Base-by-base conservation (phyloP, 1,284 basidiomycete genomes). In the Phenoliferia sp. region DNA sequence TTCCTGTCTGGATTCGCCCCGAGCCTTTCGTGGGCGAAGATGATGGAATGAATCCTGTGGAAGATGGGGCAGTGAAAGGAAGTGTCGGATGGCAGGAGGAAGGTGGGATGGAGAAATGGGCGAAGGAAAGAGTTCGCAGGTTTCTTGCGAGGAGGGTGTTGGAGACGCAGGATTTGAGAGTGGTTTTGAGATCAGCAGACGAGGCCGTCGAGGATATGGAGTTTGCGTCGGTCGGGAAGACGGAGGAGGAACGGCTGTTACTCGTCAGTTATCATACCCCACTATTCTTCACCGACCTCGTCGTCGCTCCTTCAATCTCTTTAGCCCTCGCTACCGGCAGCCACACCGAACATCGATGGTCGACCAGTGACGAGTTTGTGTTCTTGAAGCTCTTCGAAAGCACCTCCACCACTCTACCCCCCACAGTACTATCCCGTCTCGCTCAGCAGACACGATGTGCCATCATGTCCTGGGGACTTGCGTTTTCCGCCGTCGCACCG, bases 1-100 rank as follows among this genome's bases (percentile, higher is more conserved):
- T 90, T 6, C 82, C 84, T 65, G 84, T 89, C 0, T 89, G 84
- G 71, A 81, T 85, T 17, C 80, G 88, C 4, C 89, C 89, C 0
- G 88, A 90, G 68, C 86, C 86, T 2, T 73, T 80, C 22, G 82
- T 82, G n/a, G 61, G 76, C 65, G 50, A 71, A 69, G 67, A 66
- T 66, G 70, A 70, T 35, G 73, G 72, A 19, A 36, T 72, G 56
- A 74, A 75, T 62, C 71, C 69, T 22, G 65, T 70, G 29, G 65
- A 66, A 32, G 22, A 58, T 26, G 59, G 61, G 3, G 71, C 65
- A 6, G 57, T 66, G 34, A 78, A 79, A 10, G 82, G 82, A 16
- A 82, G 83, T 2, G 76, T 86, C 0, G 81, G 81, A 17, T 85
- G 85, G 84, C 81, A 84, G 39, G 67, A 72, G 1, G 81, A 81